A percentile compares a stretch with the other conserved stretches of the same genome.
Conservation (phyloP, 2,329 filamentous ascomycete species). For the Sclerotinia borealis region DNA sequence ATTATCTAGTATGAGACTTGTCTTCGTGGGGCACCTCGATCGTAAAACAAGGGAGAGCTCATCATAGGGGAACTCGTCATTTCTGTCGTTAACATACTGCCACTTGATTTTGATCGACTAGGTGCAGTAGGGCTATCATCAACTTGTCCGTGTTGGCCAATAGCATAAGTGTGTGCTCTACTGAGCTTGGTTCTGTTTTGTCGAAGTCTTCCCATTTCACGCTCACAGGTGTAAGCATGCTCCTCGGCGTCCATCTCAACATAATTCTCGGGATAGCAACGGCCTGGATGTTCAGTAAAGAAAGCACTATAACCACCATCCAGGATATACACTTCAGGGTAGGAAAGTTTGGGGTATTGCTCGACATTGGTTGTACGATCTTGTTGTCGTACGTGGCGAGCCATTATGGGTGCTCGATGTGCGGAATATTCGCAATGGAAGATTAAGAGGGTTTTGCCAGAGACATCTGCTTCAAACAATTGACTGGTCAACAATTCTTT, state of each 20-base stretch:
- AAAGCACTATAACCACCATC: slow-evolving; percentile 96
- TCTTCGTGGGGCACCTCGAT: slow-evolving; percentile 50
- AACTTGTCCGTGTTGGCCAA: slow-evolving; percentile 63
- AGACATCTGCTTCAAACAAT: slow-evolving; percentile 63
- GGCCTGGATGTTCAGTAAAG: slow-evolving; percentile 68
- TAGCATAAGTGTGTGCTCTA: slow-evolving; percentile 90
- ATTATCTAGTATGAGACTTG: slow-evolving; percentile 56
- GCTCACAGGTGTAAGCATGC: slow-evolving; percentile 88
- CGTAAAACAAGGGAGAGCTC: slow-evolving; percentile 40
- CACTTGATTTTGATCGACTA: slow-evolving; percentile 25
- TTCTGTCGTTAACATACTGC: slow-evolving; percentile 32
- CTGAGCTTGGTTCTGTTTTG: slow-evolving; percentile 75
- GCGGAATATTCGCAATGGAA: slow-evolving; percentile 99
- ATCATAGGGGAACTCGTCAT: slow-evolving; percentile 19
- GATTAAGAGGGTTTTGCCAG: slow-evolving; percentile 72
- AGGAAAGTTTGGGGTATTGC: slow-evolving; percentile 82
- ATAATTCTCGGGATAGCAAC: slow-evolving; percentile 92
- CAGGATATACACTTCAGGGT: slow-evolving; percentile 94
- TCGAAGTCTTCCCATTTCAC: slow-evolving; percentile 88
- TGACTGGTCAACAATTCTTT: slow-evolving; percentile 79
- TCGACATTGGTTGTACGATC: slow-evolving; percentile 83
- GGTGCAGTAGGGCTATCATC: slow-evolving; percentile 54
- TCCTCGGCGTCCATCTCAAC: slow-evolving; percentile 93
- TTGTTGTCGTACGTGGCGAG: slow-evolving; percentile 82
- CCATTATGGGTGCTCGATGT: slow-evolving; percentile 93